phyloP scores from a whole-genome alignment of 2,329 filamentous ascomycete species.

The Aspergillus latus region DNA sequence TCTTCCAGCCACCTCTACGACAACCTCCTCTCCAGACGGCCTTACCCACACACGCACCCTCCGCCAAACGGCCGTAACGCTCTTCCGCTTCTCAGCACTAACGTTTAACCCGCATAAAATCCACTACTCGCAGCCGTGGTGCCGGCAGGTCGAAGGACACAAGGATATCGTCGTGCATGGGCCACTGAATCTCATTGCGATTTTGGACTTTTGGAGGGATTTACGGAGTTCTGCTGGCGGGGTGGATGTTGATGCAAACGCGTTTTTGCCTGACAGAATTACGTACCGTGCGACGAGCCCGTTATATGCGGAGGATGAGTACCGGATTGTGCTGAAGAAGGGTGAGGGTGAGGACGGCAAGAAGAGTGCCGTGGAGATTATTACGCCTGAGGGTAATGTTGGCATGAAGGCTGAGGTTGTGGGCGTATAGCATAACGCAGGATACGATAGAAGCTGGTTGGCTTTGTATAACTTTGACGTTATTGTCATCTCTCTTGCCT shows the following conservation, averaged over 20 bases:
- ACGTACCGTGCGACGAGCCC: conserved; percentile 52
- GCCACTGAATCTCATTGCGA: conserved; percentile 45
- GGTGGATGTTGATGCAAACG: conserved; percentile 18
- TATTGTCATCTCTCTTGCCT: too few relatives aligned
- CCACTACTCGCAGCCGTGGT: conserved; percentile 47
- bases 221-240: conserved; percentile 22
- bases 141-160: conserved; percentile 45
- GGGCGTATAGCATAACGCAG: background rate
- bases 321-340: conserved; percentile 45
- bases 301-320: conserved; percentile 51
- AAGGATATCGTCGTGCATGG: conserved; percentile 46
- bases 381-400: conserved; percentile 31
- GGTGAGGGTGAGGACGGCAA: conserved; percentile 25
- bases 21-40: conserved; percentile 19
- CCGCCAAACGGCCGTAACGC: conserved; percentile 39
- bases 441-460: background rate
- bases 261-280: conserved; percentile 43
- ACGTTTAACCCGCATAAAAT: conserved; percentile 49
- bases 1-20: conserved; percentile 19
- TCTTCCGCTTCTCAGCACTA: conserved; percentile 47
- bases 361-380: conserved; percentile 35
- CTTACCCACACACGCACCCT: conserved; percentile 35
- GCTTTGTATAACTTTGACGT: too few relatives aligned
- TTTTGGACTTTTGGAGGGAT: conserved; percentile 48
- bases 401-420: conserved; percentile 43